A percentile compares a stretch with the other conserved stretches of the same genome.
These are phyloP conservation scores for Suhomyces wounanorum DNA, from an alignment of 1,139 yeast genomes.

Conservation along the genomic window DNA sequence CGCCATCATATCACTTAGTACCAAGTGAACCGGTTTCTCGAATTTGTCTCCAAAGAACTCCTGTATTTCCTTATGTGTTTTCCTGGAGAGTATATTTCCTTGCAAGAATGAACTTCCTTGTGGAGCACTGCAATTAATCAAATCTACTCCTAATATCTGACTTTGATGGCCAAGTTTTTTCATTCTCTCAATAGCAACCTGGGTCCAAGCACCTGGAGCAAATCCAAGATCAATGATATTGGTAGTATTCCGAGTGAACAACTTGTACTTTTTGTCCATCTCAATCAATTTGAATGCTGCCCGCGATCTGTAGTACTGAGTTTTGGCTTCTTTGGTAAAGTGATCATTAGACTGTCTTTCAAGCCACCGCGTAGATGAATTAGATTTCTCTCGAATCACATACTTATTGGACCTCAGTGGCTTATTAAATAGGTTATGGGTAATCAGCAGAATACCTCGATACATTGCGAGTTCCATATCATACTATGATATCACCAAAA, in stretches of 20 bases:
- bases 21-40: constrained; percentile 29
- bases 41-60: constrained; percentile 15
- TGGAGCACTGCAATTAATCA: constrained; percentile 42
- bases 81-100: constrained; percentile 41
- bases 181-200: constrained; percentile 38
- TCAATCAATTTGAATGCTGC: constrained; percentile 88
- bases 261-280: constrained; percentile 60
- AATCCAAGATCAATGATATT: constrained; percentile 74
- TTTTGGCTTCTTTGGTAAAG: constrained; percentile 66
- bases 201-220: constrained; percentile 56
- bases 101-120: constrained; percentile 42
- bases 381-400: constrained; percentile 21
- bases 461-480: background rate
- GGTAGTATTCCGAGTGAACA: constrained; percentile 51
- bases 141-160: constrained; percentile 44
- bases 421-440: background rate
- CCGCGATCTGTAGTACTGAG: constrained; percentile 67
- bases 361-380: constrained; percentile 74
- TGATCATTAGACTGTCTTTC: constrained; percentile 65
- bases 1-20: constrained; percentile 53
- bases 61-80: constrained; percentile 36
- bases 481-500: background rate
- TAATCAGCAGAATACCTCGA: background rate
- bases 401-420: background rate
- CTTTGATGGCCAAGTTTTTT: constrained; percentile 17